These are phyloP conservation scores for Viola odorata DNA, from an alignment of 345 rosid species.

Conservation along the genomic window DNA sequence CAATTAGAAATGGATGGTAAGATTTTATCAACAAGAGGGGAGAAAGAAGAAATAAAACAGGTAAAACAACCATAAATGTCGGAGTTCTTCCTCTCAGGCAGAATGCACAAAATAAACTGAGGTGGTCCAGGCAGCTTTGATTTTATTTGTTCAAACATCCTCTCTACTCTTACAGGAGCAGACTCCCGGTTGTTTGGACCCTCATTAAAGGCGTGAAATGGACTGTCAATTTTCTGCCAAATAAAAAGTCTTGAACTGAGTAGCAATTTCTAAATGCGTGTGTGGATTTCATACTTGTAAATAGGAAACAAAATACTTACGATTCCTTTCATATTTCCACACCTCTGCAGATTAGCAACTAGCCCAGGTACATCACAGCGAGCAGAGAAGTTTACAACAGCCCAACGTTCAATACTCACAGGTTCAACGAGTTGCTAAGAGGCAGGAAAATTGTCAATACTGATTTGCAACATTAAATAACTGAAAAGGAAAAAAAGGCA, in stretches of 20 bases:
- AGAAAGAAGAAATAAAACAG: background rate
- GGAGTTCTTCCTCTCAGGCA: conserved; percentile 68
- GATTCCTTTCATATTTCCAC: conserved; percentile 69
- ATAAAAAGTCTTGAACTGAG: background rate
- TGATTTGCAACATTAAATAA: background rate
- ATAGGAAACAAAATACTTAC: conserved; percentile 34
- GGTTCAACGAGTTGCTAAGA: conserved; percentile 73
- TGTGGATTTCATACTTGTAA: background rate
- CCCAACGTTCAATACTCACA: conserved; percentile 61
- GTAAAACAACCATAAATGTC: conserved; percentile 53
- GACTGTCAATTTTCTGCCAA: conserved; percentile 14
- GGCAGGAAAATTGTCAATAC: background rate
- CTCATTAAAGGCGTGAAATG: conserved; percentile 48
- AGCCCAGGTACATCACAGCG: conserved; percentile 52
- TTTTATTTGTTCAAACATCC: conserved; percentile 56
- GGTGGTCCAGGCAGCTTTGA: conserved; percentile 61
- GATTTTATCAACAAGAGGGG: background rate
- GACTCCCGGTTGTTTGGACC: conserved; percentile 40
- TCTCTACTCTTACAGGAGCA: conserved; percentile 58
- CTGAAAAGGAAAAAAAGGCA: background rate
- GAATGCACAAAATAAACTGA: conserved; percentile 63
- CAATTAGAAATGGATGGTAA: background rate
- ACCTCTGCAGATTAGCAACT: conserved; percentile 44
- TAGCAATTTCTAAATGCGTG: background rate
- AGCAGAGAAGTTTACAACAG: conserved; percentile 76